A percentile compares a stretch with the other conserved stretches of the same genome.
phyloP scores from a whole-genome alignment of 306 rosid species.

The Trichosanthes truncata region DNA sequence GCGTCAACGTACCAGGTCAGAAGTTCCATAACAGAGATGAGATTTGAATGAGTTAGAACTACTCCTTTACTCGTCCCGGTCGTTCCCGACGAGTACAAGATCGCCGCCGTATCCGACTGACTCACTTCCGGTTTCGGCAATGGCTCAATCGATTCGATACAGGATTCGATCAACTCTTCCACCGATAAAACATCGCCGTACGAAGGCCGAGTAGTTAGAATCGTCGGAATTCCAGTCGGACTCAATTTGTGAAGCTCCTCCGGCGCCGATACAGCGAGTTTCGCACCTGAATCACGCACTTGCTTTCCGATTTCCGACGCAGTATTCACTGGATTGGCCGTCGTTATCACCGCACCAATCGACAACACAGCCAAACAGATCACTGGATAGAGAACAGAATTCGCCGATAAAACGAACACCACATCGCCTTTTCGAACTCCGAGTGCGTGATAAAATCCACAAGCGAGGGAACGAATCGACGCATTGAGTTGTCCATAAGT shows the following conservation, averaged over 20 bases:
- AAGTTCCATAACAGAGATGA: conserved; percentile 37
- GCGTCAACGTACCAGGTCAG: conserved; percentile 47
- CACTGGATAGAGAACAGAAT: conserved; percentile 51
- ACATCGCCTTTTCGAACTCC: conserved; percentile 67
- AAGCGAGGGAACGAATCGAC: conserved; percentile 49
- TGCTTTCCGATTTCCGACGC: conserved; percentile 59
- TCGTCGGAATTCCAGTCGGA: conserved; percentile 48
- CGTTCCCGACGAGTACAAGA: conserved; percentile 85
- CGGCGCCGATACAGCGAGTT: conserved; percentile 55
- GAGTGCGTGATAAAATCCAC: conserved; percentile 53
- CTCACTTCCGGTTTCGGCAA: conserved; percentile 17
- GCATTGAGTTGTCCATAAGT: conserved; percentile 50
- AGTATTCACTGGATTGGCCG: conserved; percentile 72
- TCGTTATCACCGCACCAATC: conserved; percentile 60
- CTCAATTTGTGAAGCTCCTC: conserved; percentile 55
- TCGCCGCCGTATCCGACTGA: conserved; percentile 74
- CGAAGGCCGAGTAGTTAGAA: conserved; percentile 31
- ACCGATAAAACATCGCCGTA: conserved; percentile 24
- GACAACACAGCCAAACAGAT: conserved; percentile 66
- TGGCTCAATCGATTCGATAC: conserved; percentile 30
- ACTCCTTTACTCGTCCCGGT: conserved; percentile 87
- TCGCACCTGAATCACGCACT: conserved; percentile 58
- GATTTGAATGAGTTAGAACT: conserved; percentile 59
- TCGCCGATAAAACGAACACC: conserved; percentile 58
- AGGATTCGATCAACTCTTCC: conserved; percentile 59